Base-by-base conservation (phyloP, 345 rosid genomes). In the Salix koriyanagi region DNA sequence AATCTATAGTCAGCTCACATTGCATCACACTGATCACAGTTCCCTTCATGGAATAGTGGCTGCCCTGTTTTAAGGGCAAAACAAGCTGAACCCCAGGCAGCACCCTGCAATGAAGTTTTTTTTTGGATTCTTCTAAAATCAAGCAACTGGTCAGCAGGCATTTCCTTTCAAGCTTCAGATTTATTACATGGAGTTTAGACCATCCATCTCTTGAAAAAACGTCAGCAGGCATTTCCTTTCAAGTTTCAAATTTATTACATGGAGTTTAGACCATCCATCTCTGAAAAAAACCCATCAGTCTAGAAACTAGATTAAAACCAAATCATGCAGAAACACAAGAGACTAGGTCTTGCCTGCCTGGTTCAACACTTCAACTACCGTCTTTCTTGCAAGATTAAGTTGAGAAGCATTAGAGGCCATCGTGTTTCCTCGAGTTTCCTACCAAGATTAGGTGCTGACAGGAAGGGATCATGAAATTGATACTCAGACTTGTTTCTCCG, bases 11-110 rank as follows among this genome's bases (percentile, higher is more conserved):
- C 62, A 67, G 75, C 73, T 75, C 58, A 15, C 61, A 36, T 71
- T 75, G 52, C 78, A 72, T 84, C 79, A 73, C 75, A 52, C 64
- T 69, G 64, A 50, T 50, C 71, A 77, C 54, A 65, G 42, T 42
- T 52, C 42, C 37, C 21, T 72, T 25, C 60, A 9, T 2, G 3
- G 26, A 21, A 56, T 8, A 56, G 12, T 56, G 61, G 26, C n/a
- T n/a, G 62, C 62, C 62, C 62, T 56, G 25, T 56, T 56, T 56
- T 56, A 56, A 8, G 26, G 26, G 26, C 61, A 8, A 2, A n/a
- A 52, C 64, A 58, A 26, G 23, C 13, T 18, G 42, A 21, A 41
- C 46, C 39, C 46, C 39, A 16, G 70, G 25, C 44, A 21, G 61
- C 11, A 3, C 25, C 25, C 26, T 56, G 26, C 61, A 21, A 21